Evolutionary conservation across 2,329 filamentous ascomycete genomes (phyloP), one percentile per base, ranked within the genome.

Genomic region (Fonsecaea pedrosoi): DNA sequence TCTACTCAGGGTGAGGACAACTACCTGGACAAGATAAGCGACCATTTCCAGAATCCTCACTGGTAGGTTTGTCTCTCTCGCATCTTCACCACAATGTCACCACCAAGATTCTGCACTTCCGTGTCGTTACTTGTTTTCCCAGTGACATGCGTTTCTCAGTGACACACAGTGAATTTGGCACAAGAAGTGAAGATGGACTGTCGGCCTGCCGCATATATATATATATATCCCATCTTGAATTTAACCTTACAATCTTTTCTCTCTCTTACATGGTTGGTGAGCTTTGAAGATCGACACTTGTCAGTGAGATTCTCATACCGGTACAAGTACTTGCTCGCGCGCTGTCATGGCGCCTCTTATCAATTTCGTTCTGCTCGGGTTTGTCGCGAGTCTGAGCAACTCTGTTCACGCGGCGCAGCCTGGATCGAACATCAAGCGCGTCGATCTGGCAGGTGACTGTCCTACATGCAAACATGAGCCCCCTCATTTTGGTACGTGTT

Each of bases 261-360:
- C 18, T 50, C 45, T 10, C 21, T 21, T 9, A 25, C 45, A 7
- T 10, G 25, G 25, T 18, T 30, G 10, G 13, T 12, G 12, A 50
- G 40, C 13, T 50, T 15, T 34, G 38, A 42, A 10, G 13, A 7
- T 42, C 56, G 34, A 13, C 25, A 35, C 18, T 12, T 37, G 18
- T 37, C 7, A 40, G n/a, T 6, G n/a, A 45, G 30, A 10, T 18
- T 34, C 45, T 35, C 21, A 18, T 38, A 32, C 13, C 21, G 15
- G 12, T 2, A 1, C n/a, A 5, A 6, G 18, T 21, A 25, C 15
- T 34, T 8, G 15, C 30, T 60, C 3, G 15, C 21, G 9, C 0
- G 10, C 25, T 34, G 25, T 34, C 15, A 61, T 61, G 59, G 48
- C 35, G 25, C 45, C 18, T 48, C n/a, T 61, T 21, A 6, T 61